Conservation (phyloP, 108 stramenopile species). For the Thalassiosira profunda region DNA sequence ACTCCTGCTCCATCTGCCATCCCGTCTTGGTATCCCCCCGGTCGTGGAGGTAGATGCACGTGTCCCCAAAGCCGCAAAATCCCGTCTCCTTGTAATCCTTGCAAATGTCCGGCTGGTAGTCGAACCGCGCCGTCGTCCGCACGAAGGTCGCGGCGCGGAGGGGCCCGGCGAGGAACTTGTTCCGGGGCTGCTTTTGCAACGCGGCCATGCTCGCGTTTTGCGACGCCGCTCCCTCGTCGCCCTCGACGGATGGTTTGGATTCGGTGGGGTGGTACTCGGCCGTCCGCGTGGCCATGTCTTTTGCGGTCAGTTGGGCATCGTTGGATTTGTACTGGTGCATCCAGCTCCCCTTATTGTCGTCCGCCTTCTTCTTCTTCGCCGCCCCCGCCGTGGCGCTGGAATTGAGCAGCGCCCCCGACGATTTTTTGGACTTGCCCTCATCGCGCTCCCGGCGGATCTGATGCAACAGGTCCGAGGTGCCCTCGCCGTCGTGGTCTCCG, state of each 20-base stretch:
- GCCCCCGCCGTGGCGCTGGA: neutral
- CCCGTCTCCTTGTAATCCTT: constrained; percentile 99
- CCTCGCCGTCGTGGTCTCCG: constrained; percentile 29
- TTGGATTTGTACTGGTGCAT: constrained; percentile 60
- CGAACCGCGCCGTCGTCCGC: constrained; percentile 93
- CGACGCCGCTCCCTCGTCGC: neutral
- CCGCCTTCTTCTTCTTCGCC: constrained; percentile 1
- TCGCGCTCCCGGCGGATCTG: constrained; percentile 60
- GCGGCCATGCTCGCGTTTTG: constrained; percentile 8
- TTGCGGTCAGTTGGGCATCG: constrained; percentile 25
- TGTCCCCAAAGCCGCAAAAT: constrained; percentile 99
- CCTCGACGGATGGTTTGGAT: constrained; percentile 8
- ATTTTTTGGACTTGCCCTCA: constrained; percentile 16
- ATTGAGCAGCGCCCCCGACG: neutral
- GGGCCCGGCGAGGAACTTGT: constrained; percentile 88
- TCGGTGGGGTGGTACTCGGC: constrained; percentile 64
- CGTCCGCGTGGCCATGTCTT: constrained; percentile 61
- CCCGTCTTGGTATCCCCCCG: constrained; percentile 94
- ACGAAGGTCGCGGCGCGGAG: constrained; percentile 87
- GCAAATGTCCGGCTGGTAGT: constrained; percentile 99
- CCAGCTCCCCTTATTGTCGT: neutral
- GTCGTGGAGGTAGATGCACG: constrained; percentile 98
- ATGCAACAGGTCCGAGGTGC: constrained; percentile 37
- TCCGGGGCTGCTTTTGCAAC: constrained; percentile 32
- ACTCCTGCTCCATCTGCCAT: constrained; percentile 97